Evolutionary conservation across 345 rosid genomes (phyloP).

Genomic region (Viola odorata): DNA sequence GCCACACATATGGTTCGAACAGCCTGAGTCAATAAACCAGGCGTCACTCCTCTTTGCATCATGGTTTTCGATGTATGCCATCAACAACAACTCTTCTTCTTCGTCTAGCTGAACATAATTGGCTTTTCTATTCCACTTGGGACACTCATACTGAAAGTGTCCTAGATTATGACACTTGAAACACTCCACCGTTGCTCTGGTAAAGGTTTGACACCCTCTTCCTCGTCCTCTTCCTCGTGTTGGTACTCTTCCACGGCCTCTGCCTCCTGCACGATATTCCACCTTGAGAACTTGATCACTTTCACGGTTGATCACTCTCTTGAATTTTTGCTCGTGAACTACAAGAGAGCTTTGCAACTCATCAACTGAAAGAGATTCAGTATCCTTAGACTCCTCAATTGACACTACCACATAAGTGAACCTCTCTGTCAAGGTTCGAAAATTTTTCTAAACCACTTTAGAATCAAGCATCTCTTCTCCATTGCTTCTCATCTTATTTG

Average conservation of each 20-base stretch:
- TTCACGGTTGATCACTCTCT: background rate
- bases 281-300: too few species aligned
- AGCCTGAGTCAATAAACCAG: constrained; percentile 7
- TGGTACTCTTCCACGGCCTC: background rate
- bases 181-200: background rate
- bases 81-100: constrained; percentile 10
- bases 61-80: background rate
- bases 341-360: constrained; percentile 8
- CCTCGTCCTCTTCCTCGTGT: background rate
- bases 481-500: constrained; percentile 2
- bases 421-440: background rate
- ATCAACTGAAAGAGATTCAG: background rate
- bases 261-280: too few species aligned
- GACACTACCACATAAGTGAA: constrained; percentile 4
- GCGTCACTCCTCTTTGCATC: background rate
- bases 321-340: background rate
- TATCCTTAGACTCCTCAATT: background rate
- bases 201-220: background rate
- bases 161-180: background rate
- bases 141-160: constrained; percentile 7
- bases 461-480: background rate
- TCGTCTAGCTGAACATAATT: background rate
- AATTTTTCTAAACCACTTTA: background rate
- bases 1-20: too few species aligned
- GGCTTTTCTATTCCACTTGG: background rate